Evolutionary conservation across 495 filamentous ascomycete species (phyloP), one percentile per base, ranked within the genome.

Genomic region (Podospora australis): DNA sequence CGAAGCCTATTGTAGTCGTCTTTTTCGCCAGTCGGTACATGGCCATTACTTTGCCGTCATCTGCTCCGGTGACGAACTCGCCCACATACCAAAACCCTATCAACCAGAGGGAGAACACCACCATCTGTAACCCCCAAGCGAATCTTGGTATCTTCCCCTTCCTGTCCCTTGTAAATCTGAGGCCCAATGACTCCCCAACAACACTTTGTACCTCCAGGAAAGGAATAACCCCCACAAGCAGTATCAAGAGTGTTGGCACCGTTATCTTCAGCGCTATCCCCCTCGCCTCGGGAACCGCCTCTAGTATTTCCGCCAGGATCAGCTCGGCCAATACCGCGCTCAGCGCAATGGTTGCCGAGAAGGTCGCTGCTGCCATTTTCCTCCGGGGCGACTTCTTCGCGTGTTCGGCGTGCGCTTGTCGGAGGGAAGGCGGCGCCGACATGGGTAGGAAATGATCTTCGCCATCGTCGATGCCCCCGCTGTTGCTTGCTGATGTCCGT

Each of bases 221-320:
- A 3, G 87, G 87, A 34, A 87, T 84, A 6, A 82, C 67, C 13
- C 84, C 70, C 22, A 90, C 68, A 32, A 88, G 70, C 46, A 85
- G 70, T 49, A 84, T 70, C 10, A 90, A 63, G 14, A 91, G 65
- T 17, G 75, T 72, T 4, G 78, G 73, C 24, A 90, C 72, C 2
- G 81, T 83, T n/a, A 81, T 58, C 50, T 77, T 73, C 52, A 90
- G 66, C 26, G 79, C 84, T 16, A 79, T 54, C 4, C 68, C 70
- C 19, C 87, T 72, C 21, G 82, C 84, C 17, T 70, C 70, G 51
- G 82, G 73, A 26, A 88, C 68, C 6, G 79, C 72, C 50, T 84
- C 83, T n/a, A 81, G 80, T 41, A 92, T 84, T 62, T 92, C 87
- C 52, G 84, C 86, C 11, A 90, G 66, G 17, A 92, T 81, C 39